These are phyloP conservation scores for Lentinula guzmanii DNA, from an alignment of 768 basidiomycete genomes.

Conservation along the genomic window DNA sequence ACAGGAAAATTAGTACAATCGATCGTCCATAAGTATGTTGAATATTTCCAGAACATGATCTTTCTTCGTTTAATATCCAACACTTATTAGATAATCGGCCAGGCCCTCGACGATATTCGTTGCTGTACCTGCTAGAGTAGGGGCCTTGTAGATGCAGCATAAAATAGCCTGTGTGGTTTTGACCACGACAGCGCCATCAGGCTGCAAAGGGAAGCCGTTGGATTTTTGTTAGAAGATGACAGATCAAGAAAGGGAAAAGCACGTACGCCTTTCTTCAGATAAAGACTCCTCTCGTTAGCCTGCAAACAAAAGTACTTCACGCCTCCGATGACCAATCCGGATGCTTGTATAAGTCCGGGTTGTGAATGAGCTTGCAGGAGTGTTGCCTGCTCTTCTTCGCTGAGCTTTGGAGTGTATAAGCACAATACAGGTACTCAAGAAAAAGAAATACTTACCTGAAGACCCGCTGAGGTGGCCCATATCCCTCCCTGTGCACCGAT, in stretches of 20 bases:
- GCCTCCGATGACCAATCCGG: constrained; percentile 59
- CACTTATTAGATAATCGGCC: constrained; percentile 71
- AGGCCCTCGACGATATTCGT: constrained; percentile 53
- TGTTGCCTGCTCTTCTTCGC: constrained; percentile 56
- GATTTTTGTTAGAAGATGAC: background rate
- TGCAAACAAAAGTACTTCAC: constrained; percentile 71
- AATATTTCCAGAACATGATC: background rate
- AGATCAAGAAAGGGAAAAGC: background rate
- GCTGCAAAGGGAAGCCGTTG: constrained; percentile 32
- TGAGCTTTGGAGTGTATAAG: constrained; percentile 39
- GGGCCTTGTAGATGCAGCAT: constrained; percentile 66
- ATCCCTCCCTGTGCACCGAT: constrained; percentile 69
- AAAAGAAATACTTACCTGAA: constrained; percentile 37
- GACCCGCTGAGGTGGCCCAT: constrained; percentile 64
- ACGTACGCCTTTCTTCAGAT: constrained; percentile 76
- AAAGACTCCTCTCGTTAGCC: constrained; percentile 46
- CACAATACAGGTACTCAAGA: background rate
- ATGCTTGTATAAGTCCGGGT: constrained; percentile 33
- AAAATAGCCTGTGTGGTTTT: constrained; percentile 86
- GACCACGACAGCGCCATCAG: constrained; percentile 66
- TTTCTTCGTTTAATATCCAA: constrained; percentile 37
- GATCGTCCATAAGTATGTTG: background rate
- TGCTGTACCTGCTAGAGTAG: constrained; percentile 66
- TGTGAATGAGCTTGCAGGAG: constrained; percentile 44
- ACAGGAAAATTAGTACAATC: background rate